Conservation (phyloP, 2,329 filamentous ascomycete species). For the Talaromyces amestolkiae region DNA sequence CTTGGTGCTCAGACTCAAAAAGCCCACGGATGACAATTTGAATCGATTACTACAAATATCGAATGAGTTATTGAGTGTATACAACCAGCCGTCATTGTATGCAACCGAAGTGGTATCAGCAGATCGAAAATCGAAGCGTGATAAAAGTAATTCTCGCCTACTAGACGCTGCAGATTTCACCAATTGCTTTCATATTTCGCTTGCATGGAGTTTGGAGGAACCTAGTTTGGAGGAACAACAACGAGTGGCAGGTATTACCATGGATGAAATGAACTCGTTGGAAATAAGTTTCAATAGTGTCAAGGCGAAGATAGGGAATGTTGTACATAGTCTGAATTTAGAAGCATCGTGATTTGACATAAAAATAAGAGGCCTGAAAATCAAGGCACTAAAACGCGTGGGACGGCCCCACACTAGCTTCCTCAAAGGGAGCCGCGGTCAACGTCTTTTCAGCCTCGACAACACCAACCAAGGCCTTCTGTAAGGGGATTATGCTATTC, state of each 20-base stretch:
- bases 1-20: constrained; percentile 67
- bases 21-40: constrained; percentile 53
- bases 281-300: constrained; percentile 58
- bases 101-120: constrained; percentile 23
- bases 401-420: constrained; percentile 12
- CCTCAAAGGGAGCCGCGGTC: neutral
- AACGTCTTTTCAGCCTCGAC: neutral
- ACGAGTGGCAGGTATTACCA: constrained; percentile 26
- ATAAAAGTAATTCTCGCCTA: constrained; percentile 23
- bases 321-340: constrained; percentile 47
- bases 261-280: constrained; percentile 41
- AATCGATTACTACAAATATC: constrained; percentile 63
- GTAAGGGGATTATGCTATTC: neutral
- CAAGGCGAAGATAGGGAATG: constrained; percentile 74
- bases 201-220: constrained; percentile 73
- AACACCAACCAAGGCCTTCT: neutral
- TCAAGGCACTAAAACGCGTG: neutral
- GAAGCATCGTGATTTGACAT: neutral
- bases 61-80: constrained; percentile 61
- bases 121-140: constrained; percentile 16
- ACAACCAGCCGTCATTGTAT: constrained; percentile 72
- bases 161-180: constrained; percentile 40
- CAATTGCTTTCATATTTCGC: constrained; percentile 77
- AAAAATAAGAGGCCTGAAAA: neutral
- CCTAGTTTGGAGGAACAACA: constrained; percentile 48